Percentiles rank a stretch among this genome's conserved stretches.
phyloP scores from a whole-genome alignment of 129 eudicot genomes.

The Flaveria brownii region DNA sequence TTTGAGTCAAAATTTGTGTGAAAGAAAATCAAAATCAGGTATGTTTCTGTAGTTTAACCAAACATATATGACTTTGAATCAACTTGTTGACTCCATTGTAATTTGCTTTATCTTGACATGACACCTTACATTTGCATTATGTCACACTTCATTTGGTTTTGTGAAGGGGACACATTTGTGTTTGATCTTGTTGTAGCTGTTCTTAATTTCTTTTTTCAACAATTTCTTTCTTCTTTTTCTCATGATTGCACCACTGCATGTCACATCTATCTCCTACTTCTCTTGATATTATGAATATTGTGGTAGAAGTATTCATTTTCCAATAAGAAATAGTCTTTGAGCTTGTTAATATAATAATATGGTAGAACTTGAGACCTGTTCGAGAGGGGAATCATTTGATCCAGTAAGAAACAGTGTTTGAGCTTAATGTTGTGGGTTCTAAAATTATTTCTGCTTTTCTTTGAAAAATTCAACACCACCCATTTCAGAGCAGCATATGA shows the following conservation, averaged over 20 bases:
- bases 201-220: background rate
- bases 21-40: background rate
- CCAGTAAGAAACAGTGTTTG: background rate
- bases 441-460: background rate
- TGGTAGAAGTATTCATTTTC: background rate
- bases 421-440: background rate
- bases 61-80: background rate
- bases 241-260: background rate
- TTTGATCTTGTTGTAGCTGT: background rate
- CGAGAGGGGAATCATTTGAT: background rate
- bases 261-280: conserved; percentile 6
- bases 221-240: background rate
- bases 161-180: background rate
- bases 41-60: conserved; percentile 2
- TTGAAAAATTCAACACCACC: background rate
- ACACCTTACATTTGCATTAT: background rate
- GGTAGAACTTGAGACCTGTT: too few relatives aligned
- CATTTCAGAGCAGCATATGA: background rate
- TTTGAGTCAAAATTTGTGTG: background rate
- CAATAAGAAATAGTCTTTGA: background rate
- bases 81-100: background rate
- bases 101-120: conserved; percentile 13
- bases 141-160: conserved; percentile 3
- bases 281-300: background rate
- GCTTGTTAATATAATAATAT: background rate